A percentile compares a stretch with the other conserved stretches of the same genome.
phyloP scores from a whole-genome alignment of 345 rosid genomes.

The Euphorbia pulcherrima region DNA sequence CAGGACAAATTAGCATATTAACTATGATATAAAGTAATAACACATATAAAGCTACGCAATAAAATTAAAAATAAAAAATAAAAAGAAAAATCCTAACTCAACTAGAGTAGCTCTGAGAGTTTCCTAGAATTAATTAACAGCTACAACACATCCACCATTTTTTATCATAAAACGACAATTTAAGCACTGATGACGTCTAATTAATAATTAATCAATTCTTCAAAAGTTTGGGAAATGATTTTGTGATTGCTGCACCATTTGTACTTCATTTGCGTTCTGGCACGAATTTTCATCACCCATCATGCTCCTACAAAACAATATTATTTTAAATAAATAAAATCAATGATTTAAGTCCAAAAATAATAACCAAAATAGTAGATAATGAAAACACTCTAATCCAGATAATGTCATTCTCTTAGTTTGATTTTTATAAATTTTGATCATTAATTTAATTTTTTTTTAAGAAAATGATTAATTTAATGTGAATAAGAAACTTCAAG shows the following conservation, averaged over 20 bases:
- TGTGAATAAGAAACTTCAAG: no score
- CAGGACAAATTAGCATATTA: constrained; percentile 22
- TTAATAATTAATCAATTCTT: constrained; percentile 7
- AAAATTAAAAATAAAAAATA: background rate
- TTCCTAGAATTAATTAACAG: constrained; percentile 1
- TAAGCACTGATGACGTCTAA: background rate
- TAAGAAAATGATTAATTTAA: no score
- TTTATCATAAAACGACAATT: background rate
- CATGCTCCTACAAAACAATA: constrained; percentile 38
- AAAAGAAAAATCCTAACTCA: constrained; percentile 31
- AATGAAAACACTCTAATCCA: no score
- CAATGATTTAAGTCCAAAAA: background rate
- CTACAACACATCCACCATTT: constrained; percentile 8
- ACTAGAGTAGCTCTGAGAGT: constrained; percentile 20
- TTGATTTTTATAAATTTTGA: no score
- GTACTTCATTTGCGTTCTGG: constrained; percentile 75
- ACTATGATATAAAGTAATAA: background rate
- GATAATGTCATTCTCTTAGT: no score
- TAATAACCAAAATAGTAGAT: no score
- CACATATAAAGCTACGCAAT: background rate
- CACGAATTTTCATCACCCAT: constrained; percentile 71
- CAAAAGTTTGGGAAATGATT: constrained; percentile 71
- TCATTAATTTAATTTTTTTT: no score
- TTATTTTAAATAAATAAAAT: background rate
- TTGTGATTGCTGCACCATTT: constrained; percentile 66